phyloP scores from a whole-genome alignment of 345 rosid genomes.

The Eucalyptus cloeziana region DNA sequence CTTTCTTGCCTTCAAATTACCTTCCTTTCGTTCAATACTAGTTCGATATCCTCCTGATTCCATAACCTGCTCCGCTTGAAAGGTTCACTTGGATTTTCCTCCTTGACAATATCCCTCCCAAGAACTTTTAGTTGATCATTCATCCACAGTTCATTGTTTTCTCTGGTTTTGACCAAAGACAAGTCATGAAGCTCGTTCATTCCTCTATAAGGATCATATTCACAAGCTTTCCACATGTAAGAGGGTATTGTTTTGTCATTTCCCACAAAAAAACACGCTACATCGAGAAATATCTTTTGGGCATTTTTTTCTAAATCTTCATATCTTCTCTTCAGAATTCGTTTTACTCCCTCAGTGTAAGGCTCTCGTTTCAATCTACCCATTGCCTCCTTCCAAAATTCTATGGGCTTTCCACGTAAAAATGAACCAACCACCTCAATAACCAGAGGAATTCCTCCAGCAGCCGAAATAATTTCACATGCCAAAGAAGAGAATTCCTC shows the following conservation, averaged over 20 bases:
- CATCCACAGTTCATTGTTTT: neutral
- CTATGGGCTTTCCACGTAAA: rapidly evolving
- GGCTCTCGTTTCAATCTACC: neutral
- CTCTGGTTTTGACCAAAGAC: neutral
- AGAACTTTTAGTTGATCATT: neutral
- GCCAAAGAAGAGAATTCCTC: neutral
- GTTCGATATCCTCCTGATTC: neutral
- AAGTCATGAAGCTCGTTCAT: neutral
- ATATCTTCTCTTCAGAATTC: neutral
- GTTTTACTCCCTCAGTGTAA: neutral
- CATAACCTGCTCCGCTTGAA: neutral
- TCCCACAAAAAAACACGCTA: neutral
- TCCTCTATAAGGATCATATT: neutral
- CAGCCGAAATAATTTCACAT: neutral
- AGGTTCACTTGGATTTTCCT: neutral
- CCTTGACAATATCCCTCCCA: neutral
- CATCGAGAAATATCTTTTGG: rapidly evolving
- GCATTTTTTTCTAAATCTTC: neutral
- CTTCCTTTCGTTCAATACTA: rapidly evolving
- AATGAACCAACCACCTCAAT: neutral
- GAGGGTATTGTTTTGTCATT: neutral
- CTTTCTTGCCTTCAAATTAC: neutral
- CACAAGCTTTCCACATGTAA: neutral
- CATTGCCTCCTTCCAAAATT: neutral
- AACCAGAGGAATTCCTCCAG: neutral